Evolutionary conservation across 768 basidiomycete genomes (phyloP).

Genomic region (Mycena haematopus): DNA sequence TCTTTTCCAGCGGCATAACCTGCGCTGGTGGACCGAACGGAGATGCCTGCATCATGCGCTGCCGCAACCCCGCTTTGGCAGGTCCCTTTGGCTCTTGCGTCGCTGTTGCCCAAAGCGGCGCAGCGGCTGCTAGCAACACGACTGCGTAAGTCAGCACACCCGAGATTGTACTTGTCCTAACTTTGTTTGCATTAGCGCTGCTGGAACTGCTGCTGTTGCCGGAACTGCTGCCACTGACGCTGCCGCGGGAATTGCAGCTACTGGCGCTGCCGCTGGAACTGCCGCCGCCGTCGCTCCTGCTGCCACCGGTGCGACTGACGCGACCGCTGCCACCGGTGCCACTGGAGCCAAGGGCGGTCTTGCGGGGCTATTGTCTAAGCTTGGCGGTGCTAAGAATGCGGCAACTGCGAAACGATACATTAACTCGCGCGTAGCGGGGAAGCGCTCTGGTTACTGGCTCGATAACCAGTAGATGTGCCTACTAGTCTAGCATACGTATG

Average conservation of each 20-base stretch:
- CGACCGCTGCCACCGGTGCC: not conserved
- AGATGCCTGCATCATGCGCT: slow-evolving; percentile 30
- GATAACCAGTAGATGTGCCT: slow-evolving; percentile 19
- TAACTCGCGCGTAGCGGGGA: slow-evolving; percentile 27
- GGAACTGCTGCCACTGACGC: not conserved
- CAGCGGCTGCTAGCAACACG: not conserved
- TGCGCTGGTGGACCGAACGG: slow-evolving; percentile 29
- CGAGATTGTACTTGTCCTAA: too few species aligned
- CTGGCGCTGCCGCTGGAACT: not conserved
- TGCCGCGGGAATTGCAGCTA: slow-evolving; percentile 1
- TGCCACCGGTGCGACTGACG: slow-evolving; percentile 2
- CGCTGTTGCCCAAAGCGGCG: slow-evolving; percentile 11
- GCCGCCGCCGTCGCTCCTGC: slow-evolving; percentile 1
- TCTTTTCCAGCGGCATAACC: slow-evolving; percentile 14
- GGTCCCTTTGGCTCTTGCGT: slow-evolving; percentile 28
- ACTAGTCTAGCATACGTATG: not conserved
- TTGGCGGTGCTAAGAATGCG: slow-evolving; percentile 7
- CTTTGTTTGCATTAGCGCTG: not conserved
- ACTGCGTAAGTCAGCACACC: not conserved
- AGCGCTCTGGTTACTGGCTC: slow-evolving; percentile 28
- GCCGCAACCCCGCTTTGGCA: slow-evolving; percentile 20
- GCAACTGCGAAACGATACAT: slow-evolving; percentile 21
- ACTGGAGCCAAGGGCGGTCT: slow-evolving; percentile 11
- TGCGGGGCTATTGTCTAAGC: not conserved
- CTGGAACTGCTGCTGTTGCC: not conserved